Conservation (phyloP, 148 eudicot genomes). For the Arbutus unedo region DNA sequence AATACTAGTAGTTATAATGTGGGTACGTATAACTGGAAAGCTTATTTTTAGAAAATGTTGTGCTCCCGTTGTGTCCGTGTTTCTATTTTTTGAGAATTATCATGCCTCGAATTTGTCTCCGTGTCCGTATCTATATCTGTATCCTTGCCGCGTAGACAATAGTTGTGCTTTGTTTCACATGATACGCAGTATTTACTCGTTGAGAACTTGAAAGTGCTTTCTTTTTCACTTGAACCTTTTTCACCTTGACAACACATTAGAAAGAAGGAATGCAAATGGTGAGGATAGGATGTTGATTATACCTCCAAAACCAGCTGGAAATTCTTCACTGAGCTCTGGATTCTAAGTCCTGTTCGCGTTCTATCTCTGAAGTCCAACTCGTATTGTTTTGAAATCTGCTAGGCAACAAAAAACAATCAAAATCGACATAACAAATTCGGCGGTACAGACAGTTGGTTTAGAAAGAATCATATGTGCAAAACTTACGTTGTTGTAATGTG, state of each 20-base stretch:
- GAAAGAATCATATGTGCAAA: neutral
- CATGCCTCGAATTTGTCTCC: too few relatives aligned
- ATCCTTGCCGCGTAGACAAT: too few relatives aligned
- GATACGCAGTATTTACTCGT: neutral
- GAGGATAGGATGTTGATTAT: slow-evolving; percentile 6
- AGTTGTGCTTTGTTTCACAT: neutral
- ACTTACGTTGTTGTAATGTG: slow-evolving; percentile 71
- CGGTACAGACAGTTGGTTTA: too few relatives aligned
- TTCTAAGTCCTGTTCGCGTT: slow-evolving; percentile 56
- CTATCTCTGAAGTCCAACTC: slow-evolving; percentile 91
- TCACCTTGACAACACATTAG: neutral
- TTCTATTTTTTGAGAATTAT: too few relatives aligned
- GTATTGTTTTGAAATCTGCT: slow-evolving; percentile 67
- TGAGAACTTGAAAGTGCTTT: neutral
- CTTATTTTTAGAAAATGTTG: too few relatives aligned
- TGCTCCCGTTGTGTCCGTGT: too few relatives aligned
- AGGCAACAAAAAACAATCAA: neutral
- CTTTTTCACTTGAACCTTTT: neutral
- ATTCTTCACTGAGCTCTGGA: slow-evolving; percentile 87
- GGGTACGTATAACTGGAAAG: too few relatives aligned
- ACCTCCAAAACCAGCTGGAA: slow-evolving; percentile 88
- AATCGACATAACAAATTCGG: too few relatives aligned
- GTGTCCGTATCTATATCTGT: too few relatives aligned
- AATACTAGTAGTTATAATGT: too few relatives aligned
- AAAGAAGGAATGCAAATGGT: neutral